Conservation (phyloP, 1,284 basidiomycete species). For the Cutaneotrichosporon cyanovorans region DNA sequence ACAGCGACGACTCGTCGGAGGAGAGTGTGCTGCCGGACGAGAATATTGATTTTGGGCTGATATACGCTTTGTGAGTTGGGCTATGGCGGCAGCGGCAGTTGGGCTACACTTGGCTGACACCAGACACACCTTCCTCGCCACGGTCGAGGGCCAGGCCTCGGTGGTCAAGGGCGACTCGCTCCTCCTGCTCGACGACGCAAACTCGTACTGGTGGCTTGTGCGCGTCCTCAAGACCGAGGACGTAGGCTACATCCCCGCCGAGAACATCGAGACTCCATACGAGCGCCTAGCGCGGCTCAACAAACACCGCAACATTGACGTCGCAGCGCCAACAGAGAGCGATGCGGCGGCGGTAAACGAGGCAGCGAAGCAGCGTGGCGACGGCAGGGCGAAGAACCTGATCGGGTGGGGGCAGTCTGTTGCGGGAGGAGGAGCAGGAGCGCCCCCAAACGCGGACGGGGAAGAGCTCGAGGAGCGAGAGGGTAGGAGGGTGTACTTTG, state of each 20-base stretch:
- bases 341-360: conserved; percentile 25
- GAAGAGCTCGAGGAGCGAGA: conserved; percentile 19
- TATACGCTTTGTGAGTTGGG: conserved; percentile 48
- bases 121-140: conserved; percentile 82
- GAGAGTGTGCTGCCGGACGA: conserved; percentile 49
- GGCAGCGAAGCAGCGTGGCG: conserved; percentile 1
- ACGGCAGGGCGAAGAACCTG: conserved; percentile 24
- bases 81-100: not conserved
- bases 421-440: conserved; percentile 6
- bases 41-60: conserved; percentile 50
- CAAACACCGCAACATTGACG: conserved; percentile 95
- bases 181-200: conserved; percentile 88
- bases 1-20: conserved; percentile 36
- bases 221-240: conserved; percentile 94
- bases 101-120: not conserved
- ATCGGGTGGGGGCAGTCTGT: conserved; percentile 24
- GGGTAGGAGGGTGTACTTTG: conserved; percentile 45
- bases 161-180: conserved; percentile 93
- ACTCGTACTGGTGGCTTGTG: conserved; percentile 98
- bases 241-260: conserved; percentile 98
- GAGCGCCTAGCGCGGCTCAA: conserved; percentile 91
- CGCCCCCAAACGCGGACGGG: conserved; percentile 2
- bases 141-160: conserved; percentile 91
- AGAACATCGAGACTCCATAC: conserved; percentile 98
- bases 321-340: conserved; percentile 44